Conservation (phyloP, 2,329 filamentous ascomycete species). For the Fusarium sp. region DNA sequence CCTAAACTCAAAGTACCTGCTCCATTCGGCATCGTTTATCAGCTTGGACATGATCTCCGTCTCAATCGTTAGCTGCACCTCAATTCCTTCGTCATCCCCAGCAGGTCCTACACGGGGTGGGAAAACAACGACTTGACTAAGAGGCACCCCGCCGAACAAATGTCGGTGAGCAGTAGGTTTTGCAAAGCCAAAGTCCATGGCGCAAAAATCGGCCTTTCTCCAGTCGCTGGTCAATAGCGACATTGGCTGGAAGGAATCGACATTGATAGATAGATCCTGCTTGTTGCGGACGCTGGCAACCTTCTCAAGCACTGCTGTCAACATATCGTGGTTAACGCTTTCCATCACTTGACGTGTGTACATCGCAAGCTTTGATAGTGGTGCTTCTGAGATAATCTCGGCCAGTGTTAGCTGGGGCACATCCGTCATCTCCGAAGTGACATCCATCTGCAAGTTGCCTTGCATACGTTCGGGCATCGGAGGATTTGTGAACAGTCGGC, state of each 20-base stretch:
- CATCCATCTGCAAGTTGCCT: slow-evolving; percentile 52
- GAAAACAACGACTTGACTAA: slow-evolving; percentile 49
- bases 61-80: slow-evolving; percentile 53
- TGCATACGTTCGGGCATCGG: slow-evolving; percentile 53
- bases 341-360: slow-evolving; percentile 56
- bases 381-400: slow-evolving; percentile 54
- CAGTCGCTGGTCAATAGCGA: slow-evolving; percentile 53
- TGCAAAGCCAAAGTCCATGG: slow-evolving; percentile 54
- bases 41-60: slow-evolving; percentile 48
- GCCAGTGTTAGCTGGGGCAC: slow-evolving; percentile 49
- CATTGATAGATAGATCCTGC: slow-evolving; percentile 50
- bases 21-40: slow-evolving; percentile 53
- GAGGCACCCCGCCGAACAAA: slow-evolving; percentile 48
- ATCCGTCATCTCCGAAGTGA: slow-evolving; percentile 43
- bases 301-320: slow-evolving; percentile 47
- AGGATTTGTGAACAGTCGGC: slow-evolving; percentile 50
- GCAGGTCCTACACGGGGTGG: slow-evolving; percentile 47
- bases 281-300: slow-evolving; percentile 55
- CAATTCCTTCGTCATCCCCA: slow-evolving; percentile 53
- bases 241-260: slow-evolving; percentile 54
- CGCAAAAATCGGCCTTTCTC: slow-evolving; percentile 49
- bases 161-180: slow-evolving; percentile 51
- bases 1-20: slow-evolving; percentile 54
- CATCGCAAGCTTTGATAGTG: slow-evolving; percentile 52
- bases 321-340: slow-evolving; percentile 49